phyloP scores from a whole-genome alignment of 2,329 filamentous ascomycete genomes.

The Diaporthe sp. region DNA sequence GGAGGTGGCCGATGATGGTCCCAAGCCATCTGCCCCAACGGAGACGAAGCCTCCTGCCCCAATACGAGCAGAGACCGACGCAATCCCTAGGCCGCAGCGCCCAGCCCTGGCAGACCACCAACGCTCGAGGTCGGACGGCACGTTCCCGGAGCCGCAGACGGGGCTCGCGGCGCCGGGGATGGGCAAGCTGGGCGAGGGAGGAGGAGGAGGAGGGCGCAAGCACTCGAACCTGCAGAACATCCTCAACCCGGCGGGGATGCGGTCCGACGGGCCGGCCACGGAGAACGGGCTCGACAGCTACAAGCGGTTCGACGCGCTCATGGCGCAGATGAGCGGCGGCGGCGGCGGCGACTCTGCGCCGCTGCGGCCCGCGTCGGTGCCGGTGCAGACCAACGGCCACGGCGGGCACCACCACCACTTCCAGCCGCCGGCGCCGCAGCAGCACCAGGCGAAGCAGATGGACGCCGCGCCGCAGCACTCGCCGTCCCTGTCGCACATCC shows the following conservation, averaged over 20 bases:
- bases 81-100: constrained; percentile 1
- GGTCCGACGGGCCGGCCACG: background rate
- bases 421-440: background rate
- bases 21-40: background rate
- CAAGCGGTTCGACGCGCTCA: constrained; percentile 36
- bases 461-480: constrained; percentile 14
- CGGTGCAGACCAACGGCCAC: constrained; percentile 14
- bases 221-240: constrained; percentile 28
- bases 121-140: constrained; percentile 37
- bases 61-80: background rate
- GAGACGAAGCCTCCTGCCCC: background rate
- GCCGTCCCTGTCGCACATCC: constrained; percentile 25
- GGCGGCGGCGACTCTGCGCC: background rate
- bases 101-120: constrained; percentile 28
- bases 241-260: constrained; percentile 19
- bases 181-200: constrained; percentile 15
- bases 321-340: constrained; percentile 35
- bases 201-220: background rate
- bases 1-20: constrained; percentile 28
- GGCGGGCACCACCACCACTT: background rate
- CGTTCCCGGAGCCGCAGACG: constrained; percentile 1
- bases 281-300: constrained; percentile 34
- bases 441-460: background rate
- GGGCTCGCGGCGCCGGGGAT: constrained; percentile 10
- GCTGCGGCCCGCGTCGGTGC: constrained; percentile 32